phyloP scores from a whole-genome alignment of 352 stramenopile species.

The Pythium dissimile region DNA sequence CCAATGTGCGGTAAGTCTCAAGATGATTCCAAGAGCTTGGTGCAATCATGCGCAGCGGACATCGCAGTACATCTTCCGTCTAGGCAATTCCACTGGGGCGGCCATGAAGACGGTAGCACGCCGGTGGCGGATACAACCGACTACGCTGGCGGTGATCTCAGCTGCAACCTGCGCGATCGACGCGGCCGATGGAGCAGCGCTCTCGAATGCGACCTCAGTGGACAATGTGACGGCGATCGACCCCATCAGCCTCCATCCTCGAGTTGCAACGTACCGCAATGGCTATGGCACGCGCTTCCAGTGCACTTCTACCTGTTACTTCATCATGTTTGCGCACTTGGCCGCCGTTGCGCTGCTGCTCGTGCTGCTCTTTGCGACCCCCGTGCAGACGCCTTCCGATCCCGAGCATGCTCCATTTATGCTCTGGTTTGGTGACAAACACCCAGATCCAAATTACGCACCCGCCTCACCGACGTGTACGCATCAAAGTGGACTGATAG shows the following conservation, averaged over 20 bases:
- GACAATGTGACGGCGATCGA: constrained; percentile 20
- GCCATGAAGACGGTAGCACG: neutral
- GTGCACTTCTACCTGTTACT: constrained; percentile 42
- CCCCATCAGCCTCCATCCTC: constrained; percentile 12
- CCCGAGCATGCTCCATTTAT: constrained; percentile 29
- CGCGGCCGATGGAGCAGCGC: neutral
- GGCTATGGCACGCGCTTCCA: constrained; percentile 55
- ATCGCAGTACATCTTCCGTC: too few relatives aligned
- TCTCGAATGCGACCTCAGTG: neutral
- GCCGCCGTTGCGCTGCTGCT: constrained; percentile 29
- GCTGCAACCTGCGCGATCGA: too few relatives aligned
- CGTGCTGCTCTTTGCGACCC: constrained; percentile 41
- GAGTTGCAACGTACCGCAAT: constrained; percentile 47
- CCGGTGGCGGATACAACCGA: constrained; percentile 1
- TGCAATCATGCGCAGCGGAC: too few relatives aligned
- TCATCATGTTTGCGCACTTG: constrained; percentile 34
- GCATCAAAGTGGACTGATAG: too few relatives aligned
- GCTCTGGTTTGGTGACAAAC: constrained; percentile 25
- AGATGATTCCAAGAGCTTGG: too few relatives aligned
- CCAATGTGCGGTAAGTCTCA: too few relatives aligned
- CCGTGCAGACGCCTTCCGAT: constrained; percentile 24
- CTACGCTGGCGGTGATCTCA: too few relatives aligned
- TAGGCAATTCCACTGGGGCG: too few relatives aligned
- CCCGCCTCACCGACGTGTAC: too few relatives aligned
- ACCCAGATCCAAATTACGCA: too few relatives aligned